phyloP scores from a whole-genome alignment of 495 filamentous ascomycete species.

The Haplographium delicatum region DNA sequence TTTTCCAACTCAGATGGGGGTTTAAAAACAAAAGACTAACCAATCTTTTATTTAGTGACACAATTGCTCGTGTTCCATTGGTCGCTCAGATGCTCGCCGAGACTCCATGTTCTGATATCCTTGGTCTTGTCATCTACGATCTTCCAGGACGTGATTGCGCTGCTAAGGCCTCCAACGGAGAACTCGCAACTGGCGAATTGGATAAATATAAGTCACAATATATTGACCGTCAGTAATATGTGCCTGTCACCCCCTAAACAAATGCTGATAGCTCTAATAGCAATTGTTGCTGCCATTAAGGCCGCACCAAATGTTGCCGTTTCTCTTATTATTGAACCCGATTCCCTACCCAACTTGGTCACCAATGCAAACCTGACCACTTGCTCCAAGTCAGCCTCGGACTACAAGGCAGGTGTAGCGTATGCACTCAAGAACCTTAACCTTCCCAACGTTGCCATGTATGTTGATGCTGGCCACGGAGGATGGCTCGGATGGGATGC shows the following conservation, averaged over 20 bases:
- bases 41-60: conserved; percentile 28
- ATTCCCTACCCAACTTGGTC: conserved; percentile 75
- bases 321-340: conserved; percentile 62
- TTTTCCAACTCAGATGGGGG: conserved; percentile 20
- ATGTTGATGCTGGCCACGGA: conserved; percentile 74
- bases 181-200: conserved; percentile 58
- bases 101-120: conserved; percentile 25
- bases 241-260: conserved; percentile 4
- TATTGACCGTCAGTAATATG: conserved; percentile 52
- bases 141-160: conserved; percentile 74
- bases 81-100: conserved; percentile 40
- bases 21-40: not conserved
- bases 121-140: conserved; percentile 62
- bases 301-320: conserved; percentile 49
- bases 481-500: conserved; percentile 81
- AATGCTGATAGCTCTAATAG: conserved; percentile 32
- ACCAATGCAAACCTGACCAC: conserved; percentile 63
- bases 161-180: conserved; percentile 70
- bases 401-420: conserved; percentile 65
- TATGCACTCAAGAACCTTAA: conserved; percentile 69
- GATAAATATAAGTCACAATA: conserved; percentile 56
- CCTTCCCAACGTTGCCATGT: conserved; percentile 77
- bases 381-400: conserved; percentile 55
- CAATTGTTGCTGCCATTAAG: conserved; percentile 52
- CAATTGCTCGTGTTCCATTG: conserved; percentile 38